A percentile compares a stretch with the other conserved stretches of the same genome.
These are phyloP conservation scores for Mortierella sp. DNA, from an alignment of 371 early-diverging fungal genomes.

Conservation along the genomic window DNA sequence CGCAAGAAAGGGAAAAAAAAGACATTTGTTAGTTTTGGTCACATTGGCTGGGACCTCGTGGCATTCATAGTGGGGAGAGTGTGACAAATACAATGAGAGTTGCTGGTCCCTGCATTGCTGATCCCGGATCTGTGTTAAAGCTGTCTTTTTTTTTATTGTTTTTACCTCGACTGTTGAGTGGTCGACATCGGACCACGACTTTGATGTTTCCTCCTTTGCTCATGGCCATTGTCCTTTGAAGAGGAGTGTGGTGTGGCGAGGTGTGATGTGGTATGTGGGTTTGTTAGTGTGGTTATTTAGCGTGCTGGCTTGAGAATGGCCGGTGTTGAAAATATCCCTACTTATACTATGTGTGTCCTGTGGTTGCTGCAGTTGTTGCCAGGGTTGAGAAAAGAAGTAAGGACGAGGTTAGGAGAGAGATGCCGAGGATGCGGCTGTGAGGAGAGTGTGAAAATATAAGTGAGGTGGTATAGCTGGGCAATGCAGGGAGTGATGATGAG, in stretches of 20 bases:
- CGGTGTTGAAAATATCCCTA: neutral
- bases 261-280: neutral
- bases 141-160: neutral
- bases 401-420: neutral
- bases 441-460: neutral
- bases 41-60: neutral
- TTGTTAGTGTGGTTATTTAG: neutral
- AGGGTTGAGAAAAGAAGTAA: neutral
- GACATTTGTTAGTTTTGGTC: neutral
- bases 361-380: conserved; percentile 7
- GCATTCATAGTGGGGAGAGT: neutral
- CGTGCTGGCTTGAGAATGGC: neutral
- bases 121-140: neutral
- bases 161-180: conserved; percentile 81
- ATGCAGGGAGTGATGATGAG: neutral
- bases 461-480: neutral
- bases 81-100: neutral
- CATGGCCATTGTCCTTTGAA: conserved; percentile 14
- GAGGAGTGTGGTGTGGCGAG: neutral
- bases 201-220: conserved; percentile 76
- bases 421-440: neutral
- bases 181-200: conserved; percentile 87
- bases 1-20: neutral
- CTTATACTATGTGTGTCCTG: neutral
- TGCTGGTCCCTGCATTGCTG: neutral